Conservation (phyloP, 2,329 filamentous ascomycete species). For the Akanthomyces muscarius region DNA sequence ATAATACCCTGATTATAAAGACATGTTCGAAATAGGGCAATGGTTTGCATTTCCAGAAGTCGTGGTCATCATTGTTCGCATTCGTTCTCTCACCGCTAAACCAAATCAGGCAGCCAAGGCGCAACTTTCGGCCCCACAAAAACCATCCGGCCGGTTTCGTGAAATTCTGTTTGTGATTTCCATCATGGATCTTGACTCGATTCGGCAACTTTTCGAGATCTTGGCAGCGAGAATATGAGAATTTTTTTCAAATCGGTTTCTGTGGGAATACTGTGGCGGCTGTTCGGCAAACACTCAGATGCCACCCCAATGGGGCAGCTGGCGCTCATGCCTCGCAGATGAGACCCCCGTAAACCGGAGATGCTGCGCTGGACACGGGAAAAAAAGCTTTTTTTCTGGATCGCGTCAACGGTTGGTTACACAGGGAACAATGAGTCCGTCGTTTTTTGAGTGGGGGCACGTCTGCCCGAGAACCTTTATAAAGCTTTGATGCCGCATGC, state of each 20-base stretch:
- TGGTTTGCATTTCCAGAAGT: background rate
- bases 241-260: background rate
- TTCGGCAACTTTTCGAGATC: slow-evolving; percentile 13
- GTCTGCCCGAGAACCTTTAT: background rate
- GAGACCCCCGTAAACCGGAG: background rate
- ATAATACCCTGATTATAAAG: slow-evolving; percentile 1
- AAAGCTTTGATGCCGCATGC: background rate
- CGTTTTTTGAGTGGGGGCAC: background rate
- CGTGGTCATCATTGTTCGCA: background rate
- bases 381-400: slow-evolving; percentile 1
- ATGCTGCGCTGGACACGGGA: background rate
- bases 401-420: background rate
- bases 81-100: background rate
- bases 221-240: background rate
- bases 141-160: background rate
- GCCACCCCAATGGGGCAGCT: slow-evolving; percentile 8
- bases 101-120: slow-evolving; percentile 16
- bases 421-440: background rate
- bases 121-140: slow-evolving; percentile 7
- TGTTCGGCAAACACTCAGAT: background rate
- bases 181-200: slow-evolving; percentile 12
- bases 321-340: slow-evolving; percentile 9
- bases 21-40: background rate
- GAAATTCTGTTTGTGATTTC: background rate
- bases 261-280: background rate